These are phyloP conservation scores for Auriscalpium microsporum DNA, from an alignment of 768 basidiomycete species.

Conservation along the genomic window DNA sequence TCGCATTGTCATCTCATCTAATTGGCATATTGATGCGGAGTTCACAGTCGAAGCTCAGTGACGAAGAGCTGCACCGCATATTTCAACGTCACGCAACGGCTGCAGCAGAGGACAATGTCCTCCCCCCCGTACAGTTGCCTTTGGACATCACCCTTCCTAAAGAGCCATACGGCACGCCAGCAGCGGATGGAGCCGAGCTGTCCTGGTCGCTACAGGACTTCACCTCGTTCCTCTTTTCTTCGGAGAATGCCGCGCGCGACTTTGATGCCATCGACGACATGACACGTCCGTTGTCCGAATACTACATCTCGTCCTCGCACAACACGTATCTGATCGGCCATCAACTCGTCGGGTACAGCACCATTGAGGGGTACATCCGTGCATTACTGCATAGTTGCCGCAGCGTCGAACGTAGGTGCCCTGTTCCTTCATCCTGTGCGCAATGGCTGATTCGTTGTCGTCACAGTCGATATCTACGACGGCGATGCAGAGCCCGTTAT, in stretches of 20 bases:
- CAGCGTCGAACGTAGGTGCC: conserved; percentile 81
- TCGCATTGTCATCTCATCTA: conserved; percentile 23
- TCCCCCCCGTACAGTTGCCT: conserved; percentile 17
- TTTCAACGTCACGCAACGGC: conserved; percentile 31
- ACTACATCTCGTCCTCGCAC: conserved; percentile 84
- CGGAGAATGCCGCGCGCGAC: conserved; percentile 62
- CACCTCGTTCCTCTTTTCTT: conserved; percentile 69
- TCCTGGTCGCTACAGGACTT: conserved; percentile 53
- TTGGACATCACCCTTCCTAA: conserved; percentile 18
- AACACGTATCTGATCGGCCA: conserved; percentile 88
- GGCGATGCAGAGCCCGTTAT: conserved; percentile 80
- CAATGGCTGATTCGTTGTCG: not conserved
- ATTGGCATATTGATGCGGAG: conserved; percentile 1
- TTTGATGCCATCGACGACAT: conserved; percentile 67
- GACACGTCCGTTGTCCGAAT: conserved; percentile 81
- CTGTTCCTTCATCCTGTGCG: not conserved
- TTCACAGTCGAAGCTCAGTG: conserved; percentile 22
- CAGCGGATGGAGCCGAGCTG: conserved; percentile 16
- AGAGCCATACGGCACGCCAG: conserved; percentile 12
- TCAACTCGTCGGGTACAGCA: conserved; percentile 81
- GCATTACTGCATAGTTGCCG: conserved; percentile 84
- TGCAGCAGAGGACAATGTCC: conserved; percentile 2
- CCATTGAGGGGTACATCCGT: conserved; percentile 88
- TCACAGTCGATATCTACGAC: conserved; percentile 84
- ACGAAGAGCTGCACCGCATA: conserved; percentile 25